Evolutionary conservation across 73 alveolate species (phyloP), one percentile per base, ranked within the genome.

Genomic region (Paraurostyla sp.): DNA sequence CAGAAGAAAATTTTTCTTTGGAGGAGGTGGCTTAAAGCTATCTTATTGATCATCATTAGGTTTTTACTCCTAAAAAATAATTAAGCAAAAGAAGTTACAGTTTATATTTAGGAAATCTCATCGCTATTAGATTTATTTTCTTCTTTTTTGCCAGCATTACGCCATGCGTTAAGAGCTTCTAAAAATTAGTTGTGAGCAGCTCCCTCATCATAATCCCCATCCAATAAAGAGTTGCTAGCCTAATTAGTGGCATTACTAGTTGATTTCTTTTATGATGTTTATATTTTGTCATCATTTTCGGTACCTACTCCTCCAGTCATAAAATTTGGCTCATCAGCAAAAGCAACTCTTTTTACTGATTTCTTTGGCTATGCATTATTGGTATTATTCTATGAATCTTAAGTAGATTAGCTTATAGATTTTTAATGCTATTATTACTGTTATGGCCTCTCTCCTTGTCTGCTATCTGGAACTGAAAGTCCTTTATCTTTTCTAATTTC

Each of bases 121-220:
- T 62, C 54, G 73, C 54, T 80, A n/a, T 35, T 30, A 27, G 59
- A 33, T 63, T 29, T 3, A 40, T 4, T 46, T 25, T 71, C 57
- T 46, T 88, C 36, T 25, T 78, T 38, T 42, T 83, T 76, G 0
- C 96, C 96, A 11, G 88, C 80, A 20, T 76, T 65, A 51, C 96
- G 82, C 96, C 96, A 91, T 0, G 87, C 93, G 1, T 75, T 36
- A 20, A 91, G 60, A 0, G 96, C 96, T 4, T 65, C 84, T 49
- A 56, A 45, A 71, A 91, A 91, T 50, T 52, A 84, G 25, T 59
- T 0, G n/a, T 60, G 87, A 6, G 65, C 25, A 15, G 36, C 93
- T 4, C 27, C 91, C 49, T 91, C 96, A 40, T 91, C 89, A 50
- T 85, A 91, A 2, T 48, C 80, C 0, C 96, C 96, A 27, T 84